Evolutionary conservation across 352 stramenopile genomes (phyloP).

Genomic region (Phytophthora fragariae): DNA sequence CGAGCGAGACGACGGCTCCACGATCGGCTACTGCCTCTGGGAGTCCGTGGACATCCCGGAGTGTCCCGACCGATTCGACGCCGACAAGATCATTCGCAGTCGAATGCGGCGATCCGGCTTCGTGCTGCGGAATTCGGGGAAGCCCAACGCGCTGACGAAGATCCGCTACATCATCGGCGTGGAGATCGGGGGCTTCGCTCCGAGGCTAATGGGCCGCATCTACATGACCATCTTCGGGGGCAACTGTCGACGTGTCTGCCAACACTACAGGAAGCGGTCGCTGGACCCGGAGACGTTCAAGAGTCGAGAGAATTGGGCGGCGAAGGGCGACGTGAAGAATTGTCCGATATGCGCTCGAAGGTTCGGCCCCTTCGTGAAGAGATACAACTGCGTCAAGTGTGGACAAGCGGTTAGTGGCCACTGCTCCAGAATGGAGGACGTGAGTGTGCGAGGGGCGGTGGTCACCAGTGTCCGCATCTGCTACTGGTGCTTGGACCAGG

Average conservation of each 20-base stretch:
- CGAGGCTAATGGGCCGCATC: constrained; percentile 40
- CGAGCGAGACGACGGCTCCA: constrained; percentile 36
- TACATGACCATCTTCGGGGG: constrained; percentile 55
- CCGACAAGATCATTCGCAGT: constrained; percentile 45
- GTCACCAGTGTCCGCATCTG: constrained; percentile 48
- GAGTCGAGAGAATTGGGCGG: constrained; percentile 35
- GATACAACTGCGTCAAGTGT: constrained; percentile 39
- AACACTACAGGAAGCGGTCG: constrained; percentile 46
- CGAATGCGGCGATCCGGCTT: constrained; percentile 58
- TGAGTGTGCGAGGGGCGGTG: constrained; percentile 48
- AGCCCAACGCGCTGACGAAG: constrained; percentile 45
- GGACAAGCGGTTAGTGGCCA: constrained; percentile 35
- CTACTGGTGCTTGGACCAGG: constrained; percentile 24
- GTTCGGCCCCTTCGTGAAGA: constrained; percentile 44
- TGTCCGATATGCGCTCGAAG: constrained; percentile 36
- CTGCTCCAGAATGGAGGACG: constrained; percentile 41
- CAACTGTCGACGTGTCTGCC: constrained; percentile 50
- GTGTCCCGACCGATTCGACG: constrained; percentile 36
- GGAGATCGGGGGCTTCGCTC: constrained; percentile 30
- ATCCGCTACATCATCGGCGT: constrained; percentile 59
- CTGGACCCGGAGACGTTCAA: constrained; percentile 49
- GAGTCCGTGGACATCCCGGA: constrained; percentile 57
- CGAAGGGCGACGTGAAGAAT: constrained; percentile 29
- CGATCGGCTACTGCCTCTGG: constrained; percentile 66
- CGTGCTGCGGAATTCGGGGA: constrained; percentile 50